Base-by-base conservation (phyloP, 257 asterid genomes). In the Fraxinus pennsylvanica region DNA sequence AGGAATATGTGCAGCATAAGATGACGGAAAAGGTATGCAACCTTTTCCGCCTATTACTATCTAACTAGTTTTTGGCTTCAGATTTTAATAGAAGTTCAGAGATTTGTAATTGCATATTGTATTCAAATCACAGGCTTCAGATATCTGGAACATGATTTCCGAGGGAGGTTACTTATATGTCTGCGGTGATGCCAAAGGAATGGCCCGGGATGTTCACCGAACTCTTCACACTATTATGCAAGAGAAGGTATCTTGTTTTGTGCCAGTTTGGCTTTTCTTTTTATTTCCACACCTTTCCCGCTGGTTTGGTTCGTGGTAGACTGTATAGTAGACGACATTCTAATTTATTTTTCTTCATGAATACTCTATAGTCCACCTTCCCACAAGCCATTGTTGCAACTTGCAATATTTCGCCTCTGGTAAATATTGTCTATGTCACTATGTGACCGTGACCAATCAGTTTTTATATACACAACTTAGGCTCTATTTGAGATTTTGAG, bases 121-220 rank as follows among this genome's bases (percentile, higher is more conserved):
- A 12, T 61, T 61, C 68, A 61, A 61, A 61, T 21, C 45, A 66
- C 82, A 96, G 99, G 98, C 97, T 65, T 82, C 92, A 2, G 93
- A 91, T 57, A 47, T 96, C 72, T 96, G 99, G 99, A 90, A 81
- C 79, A 71, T 92, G 90, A 91, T 96, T 66, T 96, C 97, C 2
- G 89, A 91, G 81, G 99, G 98, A 80, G 98, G 88, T 25, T 90
- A 96, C 15, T 72, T 96, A 0, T 96, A 96, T 32, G 99, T 93
- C 5, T 96, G 99, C 9, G 98, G 99, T 83, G 99, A 96, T 78
- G 99, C 99, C 57, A 96, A 96, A 81, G 98, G 99, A 80, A 96
- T 96, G 99, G 99, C 99, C 57, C 93, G 96, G 71, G 98, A 96
- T 32, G 99, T 96, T 39, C 99, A 96, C 82, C 88, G 98, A 76